Conservation (phyloP, 192 early-diverging fungal genomes). For the Gamsiella multidivaricata region DNA sequence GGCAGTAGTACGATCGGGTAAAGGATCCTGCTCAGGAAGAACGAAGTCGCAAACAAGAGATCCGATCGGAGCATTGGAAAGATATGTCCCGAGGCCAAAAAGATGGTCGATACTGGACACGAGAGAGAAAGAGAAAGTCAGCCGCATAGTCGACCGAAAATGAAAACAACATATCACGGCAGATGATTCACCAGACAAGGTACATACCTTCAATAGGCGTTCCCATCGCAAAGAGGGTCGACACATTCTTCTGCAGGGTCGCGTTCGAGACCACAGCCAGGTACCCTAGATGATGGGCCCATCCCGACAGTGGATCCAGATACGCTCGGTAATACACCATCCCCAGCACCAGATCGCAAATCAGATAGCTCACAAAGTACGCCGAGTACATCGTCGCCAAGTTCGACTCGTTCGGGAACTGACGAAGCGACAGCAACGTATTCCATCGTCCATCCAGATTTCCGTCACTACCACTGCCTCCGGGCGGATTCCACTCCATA, state of each 20-base stretch:
- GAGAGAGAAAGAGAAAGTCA: no score
- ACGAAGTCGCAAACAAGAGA: conserved; percentile 30
- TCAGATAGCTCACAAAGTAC: conserved; percentile 47
- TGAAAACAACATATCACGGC: neutral
- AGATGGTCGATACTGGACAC: conserved; percentile 40
- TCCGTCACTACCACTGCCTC: neutral
- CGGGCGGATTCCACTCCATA: conserved; percentile 23
- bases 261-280: conserved; percentile 25
- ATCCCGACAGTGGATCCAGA: conserved; percentile 45
- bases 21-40: conserved; percentile 29
- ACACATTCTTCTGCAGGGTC: conserved; percentile 24
- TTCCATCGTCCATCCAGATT: neutral
- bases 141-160: no score
- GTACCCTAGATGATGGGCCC: conserved; percentile 42
- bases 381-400: conserved; percentile 36
- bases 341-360: conserved; percentile 41
- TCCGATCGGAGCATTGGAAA: conserved; percentile 39
- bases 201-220: conserved; percentile 46
- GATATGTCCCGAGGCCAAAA: conserved; percentile 42
- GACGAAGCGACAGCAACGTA: conserved; percentile 20
- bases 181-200: no score
- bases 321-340: conserved; percentile 27
- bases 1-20: conserved; percentile 38
- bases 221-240: conserved; percentile 39
- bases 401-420: conserved; percentile 28